A percentile compares a stretch with the other conserved stretches of the same genome.
phyloP scores from a whole-genome alignment of 805 yeast species.

The Candida golubevii region DNA sequence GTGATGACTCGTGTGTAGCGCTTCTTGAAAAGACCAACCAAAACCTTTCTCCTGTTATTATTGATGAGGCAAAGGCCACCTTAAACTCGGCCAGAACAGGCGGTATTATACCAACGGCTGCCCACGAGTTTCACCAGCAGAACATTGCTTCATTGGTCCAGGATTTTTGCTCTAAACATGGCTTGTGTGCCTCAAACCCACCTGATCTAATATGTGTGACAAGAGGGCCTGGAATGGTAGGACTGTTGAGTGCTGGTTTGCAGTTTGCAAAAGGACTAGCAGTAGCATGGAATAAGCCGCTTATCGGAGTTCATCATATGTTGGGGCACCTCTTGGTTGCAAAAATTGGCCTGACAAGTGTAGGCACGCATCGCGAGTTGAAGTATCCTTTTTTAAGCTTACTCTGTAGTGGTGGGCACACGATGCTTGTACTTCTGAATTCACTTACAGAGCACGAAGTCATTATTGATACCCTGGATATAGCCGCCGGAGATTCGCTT shows the following conservation, averaged over 20 bases:
- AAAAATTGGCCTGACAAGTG: constrained; percentile 21
- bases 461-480: constrained; percentile 71
- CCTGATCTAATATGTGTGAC: constrained; percentile 87
- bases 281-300: constrained; percentile 70
- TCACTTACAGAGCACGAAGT: constrained; percentile 65
- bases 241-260: constrained; percentile 76
- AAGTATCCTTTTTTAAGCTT: constrained; percentile 69
- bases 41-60: constrained; percentile 40
- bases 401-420: constrained; percentile 91
- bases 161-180: constrained; percentile 37
- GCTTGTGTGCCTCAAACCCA: constrained; percentile 23
- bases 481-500: constrained; percentile 89
- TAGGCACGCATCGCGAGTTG: neutral
- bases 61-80: constrained; percentile 62
- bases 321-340: constrained; percentile 76
- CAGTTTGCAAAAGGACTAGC: constrained; percentile 84
- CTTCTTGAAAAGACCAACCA: constrained; percentile 49
- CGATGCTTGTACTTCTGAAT: constrained; percentile 71
- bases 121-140: constrained; percentile 72
- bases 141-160: constrained; percentile 49
- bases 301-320: constrained; percentile 95
- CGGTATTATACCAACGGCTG: constrained; percentile 85
- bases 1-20: constrained; percentile 93
- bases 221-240: constrained; percentile 95
- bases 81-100: constrained; percentile 64